Evolutionary conservation across 768 basidiomycete species (phyloP), one percentile per base, ranked within the genome.

Genomic region (Calvatia gigantea): DNA sequence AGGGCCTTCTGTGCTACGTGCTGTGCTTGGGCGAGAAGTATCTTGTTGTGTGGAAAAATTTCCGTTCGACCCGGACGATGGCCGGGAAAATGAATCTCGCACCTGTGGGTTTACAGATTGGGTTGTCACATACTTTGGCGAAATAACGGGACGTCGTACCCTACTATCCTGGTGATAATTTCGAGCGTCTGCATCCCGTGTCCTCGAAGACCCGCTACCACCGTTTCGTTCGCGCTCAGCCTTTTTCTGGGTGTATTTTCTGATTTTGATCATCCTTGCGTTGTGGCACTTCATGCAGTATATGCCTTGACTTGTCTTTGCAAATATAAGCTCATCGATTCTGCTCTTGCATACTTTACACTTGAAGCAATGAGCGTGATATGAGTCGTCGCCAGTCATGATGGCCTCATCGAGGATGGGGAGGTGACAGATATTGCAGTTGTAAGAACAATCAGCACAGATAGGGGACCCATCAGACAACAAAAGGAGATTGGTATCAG

Each of bases 261-360:
- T 75, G 60, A 94, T 94, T 62, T 91, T 86, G 32, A 92, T 93
- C 73, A 98, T 97, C 58, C 97, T 90, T 57, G 98, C 93, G 70
- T 94, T 98, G 67, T 99, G 97, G 65, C 97, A 99, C 46, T 86
- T 82, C 97, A 96, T 98, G 69, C 97, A 99, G 68, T 98, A 98
- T 54, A 98, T 98, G 51, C 97, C 97, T 65, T 97, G 92, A 58
- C 86, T 91, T 0, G 97, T 98, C 77, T 98, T 98, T 56, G 97
- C 97, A 60, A 98, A 99, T 54, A 98, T 94, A 50, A 98, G 84
- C 69, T 99, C 97, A 71, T 98, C 95, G 60, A 99, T 99, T 55
- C 93, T 82, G 67, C 89, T 88, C 69, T 84, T 85, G 76, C 97
- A 99, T 49, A 94, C 88, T 65, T 92, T 89, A 75, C 97, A 99